phyloP scores from a whole-genome alignment of 805 yeast species.

The Barnettozyma vustinii region DNA sequence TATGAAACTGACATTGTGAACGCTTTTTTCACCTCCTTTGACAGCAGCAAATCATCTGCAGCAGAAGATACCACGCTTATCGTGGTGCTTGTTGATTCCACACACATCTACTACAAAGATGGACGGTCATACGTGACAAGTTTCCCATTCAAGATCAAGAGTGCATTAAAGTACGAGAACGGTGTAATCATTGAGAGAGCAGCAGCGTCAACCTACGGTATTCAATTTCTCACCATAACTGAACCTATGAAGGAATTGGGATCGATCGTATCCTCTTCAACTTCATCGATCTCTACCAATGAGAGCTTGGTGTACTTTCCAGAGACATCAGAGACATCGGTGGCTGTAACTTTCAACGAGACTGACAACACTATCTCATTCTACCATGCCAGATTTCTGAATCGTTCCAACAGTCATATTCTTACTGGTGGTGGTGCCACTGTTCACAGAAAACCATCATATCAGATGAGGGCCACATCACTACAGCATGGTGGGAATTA shows the following conservation, averaged over 20 bases:
- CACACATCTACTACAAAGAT: constrained; percentile 53
- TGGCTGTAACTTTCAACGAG: constrained; percentile 54
- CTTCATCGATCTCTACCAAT: constrained; percentile 52
- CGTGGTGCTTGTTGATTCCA: constrained; percentile 54
- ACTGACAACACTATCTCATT: constrained; percentile 40
- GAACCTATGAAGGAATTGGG: constrained; percentile 78
- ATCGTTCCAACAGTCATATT: constrained; percentile 12
- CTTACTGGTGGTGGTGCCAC: not conserved
- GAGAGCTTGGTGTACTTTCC: constrained; percentile 61
- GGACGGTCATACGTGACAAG: constrained; percentile 57
- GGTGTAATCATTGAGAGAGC: constrained; percentile 61
- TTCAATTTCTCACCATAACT: constrained; percentile 53
- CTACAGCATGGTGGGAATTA: not conserved
- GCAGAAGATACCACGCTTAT: constrained; percentile 39
- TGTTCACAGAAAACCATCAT: constrained; percentile 18
- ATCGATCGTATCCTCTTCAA: constrained; percentile 62
- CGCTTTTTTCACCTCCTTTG: constrained; percentile 58
- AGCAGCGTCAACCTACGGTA: constrained; percentile 19
- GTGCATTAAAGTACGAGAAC: constrained; percentile 57
- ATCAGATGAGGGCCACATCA: constrained; percentile 15
- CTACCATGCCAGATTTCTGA: constrained; percentile 50
- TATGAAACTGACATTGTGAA: constrained; percentile 46
- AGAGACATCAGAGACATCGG: constrained; percentile 29
- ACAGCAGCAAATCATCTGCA: constrained; percentile 14
- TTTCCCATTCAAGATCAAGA: constrained; percentile 61